Evolutionary conservation across 495 filamentous ascomycete genomes (phyloP), one percentile per base, ranked within the genome.

Genomic region (Penicillium odoratum): DNA sequence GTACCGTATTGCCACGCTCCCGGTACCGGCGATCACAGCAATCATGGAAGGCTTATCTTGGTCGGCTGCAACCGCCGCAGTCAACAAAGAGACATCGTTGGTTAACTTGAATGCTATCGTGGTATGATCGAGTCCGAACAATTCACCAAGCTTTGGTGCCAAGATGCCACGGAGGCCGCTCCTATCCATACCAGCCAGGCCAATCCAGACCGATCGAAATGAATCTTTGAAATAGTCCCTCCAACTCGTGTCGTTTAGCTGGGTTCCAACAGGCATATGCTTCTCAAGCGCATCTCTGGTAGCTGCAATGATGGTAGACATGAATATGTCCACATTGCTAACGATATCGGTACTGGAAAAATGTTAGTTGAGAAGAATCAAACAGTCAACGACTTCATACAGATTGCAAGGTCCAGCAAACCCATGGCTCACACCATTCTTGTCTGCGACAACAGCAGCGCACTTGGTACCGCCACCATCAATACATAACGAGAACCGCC

Each of bases 391-490:
- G 3, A 42, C 29, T 6, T 4, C 68, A 48, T 65, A 73, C 68
- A 74, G 38, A 65, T 75, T 74, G 42, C 71, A 73, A n/a, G 71
- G 68, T 2, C 73, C 69, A 45, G 71, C 59, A 44, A 51, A 63
- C 0, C 73, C 68, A 49, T 57, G 59, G 16, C 61, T 60, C 2
- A 56, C 26, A 8, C 61, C 61, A 11, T 54, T 26, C 6, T 34
- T 46, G 43, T 66, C 51, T 6, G 66, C 57, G 3, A 73, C 57
- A 4, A 63, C 68, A 18, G 70, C 73, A 26, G 70, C 67, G 29
- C 69, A 73, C 51, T 75, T 75, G 3, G 60, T 73, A 4, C 71
- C 73, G 13, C 74, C 74, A 4, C 69, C 73, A 63, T 77, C 74
- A 25, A 77, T 68, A 34, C 74, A 75, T 8, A 77, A 58, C n/a